phyloP scores from a whole-genome alignment of 208 protist species.

The Leishmania tarentolae region DNA sequence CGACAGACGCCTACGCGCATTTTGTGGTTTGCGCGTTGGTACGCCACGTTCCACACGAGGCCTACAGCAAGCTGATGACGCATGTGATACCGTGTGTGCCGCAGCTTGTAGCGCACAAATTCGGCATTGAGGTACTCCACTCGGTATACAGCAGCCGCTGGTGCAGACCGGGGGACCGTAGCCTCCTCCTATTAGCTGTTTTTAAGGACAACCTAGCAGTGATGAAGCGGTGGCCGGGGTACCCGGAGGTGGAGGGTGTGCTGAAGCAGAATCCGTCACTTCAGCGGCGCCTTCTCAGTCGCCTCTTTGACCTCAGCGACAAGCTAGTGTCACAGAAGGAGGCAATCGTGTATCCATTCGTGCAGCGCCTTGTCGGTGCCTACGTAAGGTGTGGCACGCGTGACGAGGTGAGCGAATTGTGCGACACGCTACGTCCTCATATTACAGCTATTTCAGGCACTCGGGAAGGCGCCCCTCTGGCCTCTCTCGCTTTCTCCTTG shows the following conservation, averaged over 20 bases:
- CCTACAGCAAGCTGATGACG: conserved; percentile 67
- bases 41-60: conserved; percentile 79
- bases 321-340: conserved; percentile 91
- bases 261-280: conserved; percentile 55
- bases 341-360: conserved; percentile 80
- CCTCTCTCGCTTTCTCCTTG: conserved; percentile 81
- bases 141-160: conserved; percentile 81
- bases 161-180: conserved; percentile 65
- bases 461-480: conserved; percentile 77
- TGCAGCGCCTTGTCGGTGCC: conserved; percentile 80
- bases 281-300: conserved; percentile 75
- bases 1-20: conserved; percentile 85
- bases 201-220: conserved; percentile 85
- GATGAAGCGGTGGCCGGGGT: conserved; percentile 88
- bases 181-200: conserved; percentile 79
- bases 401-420: conserved; percentile 88
- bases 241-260: conserved; percentile 79
- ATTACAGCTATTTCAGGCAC: conserved; percentile 63
- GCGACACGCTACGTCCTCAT: conserved; percentile 79
- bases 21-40: conserved; percentile 83
- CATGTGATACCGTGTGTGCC: conserved; percentile 70
- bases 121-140: conserved; percentile 85
- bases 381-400: conserved; percentile 67
- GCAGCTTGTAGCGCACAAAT: conserved; percentile 83
- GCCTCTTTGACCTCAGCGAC: conserved; percentile 86